Conservation (phyloP, 208 protist species). For the Trypanosoma platydactyli region DNA sequence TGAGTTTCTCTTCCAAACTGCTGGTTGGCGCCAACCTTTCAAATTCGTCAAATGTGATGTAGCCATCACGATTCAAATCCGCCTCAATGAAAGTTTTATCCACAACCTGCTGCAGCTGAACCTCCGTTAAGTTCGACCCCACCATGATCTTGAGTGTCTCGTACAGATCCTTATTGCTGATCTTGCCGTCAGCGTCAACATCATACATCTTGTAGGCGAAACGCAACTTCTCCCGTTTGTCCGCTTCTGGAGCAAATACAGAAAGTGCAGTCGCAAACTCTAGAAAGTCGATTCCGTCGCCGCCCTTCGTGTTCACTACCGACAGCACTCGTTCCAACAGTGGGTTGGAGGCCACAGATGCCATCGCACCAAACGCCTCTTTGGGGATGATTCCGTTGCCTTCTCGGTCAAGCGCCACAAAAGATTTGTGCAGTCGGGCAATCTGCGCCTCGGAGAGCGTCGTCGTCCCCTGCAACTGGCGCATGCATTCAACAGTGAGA, state of each 20-base stretch:
- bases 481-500: constrained; percentile 59
- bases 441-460: constrained; percentile 85
- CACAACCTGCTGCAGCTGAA: constrained; percentile 95
- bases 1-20: constrained; percentile 85
- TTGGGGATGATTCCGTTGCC: constrained; percentile 67
- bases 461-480: constrained; percentile 64
- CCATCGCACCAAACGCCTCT: constrained; percentile 70
- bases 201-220: constrained; percentile 96
- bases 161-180: constrained; percentile 93
- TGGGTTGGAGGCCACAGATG: constrained; percentile 81
- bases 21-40: constrained; percentile 60
- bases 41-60: constrained; percentile 94
- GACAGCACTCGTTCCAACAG: constrained; percentile 80
- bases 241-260: constrained; percentile 70
- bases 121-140: constrained; percentile 83
- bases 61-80: constrained; percentile 89
- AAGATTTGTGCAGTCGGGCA: constrained; percentile 79
- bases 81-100: constrained; percentile 95
- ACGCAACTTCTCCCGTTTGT: constrained; percentile 78
- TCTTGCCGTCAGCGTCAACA: constrained; percentile 93
- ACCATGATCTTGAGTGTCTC: constrained; percentile 94
- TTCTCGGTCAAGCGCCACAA: constrained; percentile 78
- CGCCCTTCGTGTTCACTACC: constrained; percentile 76
- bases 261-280: constrained; percentile 85
- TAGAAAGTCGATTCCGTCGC: constrained; percentile 78